Evolutionary conservation across 148 eudicot species (phyloP), one percentile per base, ranked within the genome.

Genomic region (Vaccinium macrocarpon): DNA sequence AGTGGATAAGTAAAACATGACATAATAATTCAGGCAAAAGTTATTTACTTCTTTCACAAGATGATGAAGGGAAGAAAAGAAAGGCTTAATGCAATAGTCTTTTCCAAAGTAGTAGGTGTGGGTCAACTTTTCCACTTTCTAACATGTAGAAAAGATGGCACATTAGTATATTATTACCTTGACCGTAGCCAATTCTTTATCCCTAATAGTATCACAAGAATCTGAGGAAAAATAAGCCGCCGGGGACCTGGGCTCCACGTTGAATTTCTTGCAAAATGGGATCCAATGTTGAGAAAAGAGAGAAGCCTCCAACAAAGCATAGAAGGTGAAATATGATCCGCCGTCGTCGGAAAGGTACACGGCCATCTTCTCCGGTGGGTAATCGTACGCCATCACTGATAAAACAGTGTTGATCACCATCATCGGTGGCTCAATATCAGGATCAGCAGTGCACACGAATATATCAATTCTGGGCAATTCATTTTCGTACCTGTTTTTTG

Each of bases 311-410:
- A 82, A 76, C 21, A 95, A 93, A 46, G 98, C 94, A 81, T 91
- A 92, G 82, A 90, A 95, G 32, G 97, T 91, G 19, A 94, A 84
- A 13, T 91, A 90, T 0, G 98, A 94, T 27, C 97, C 92, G n/a
- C 88, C 95, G 75, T 95, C 98, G 59, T 95, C 97, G 0, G 98
- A 95, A 16, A 95, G 87, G 85, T 92, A 94, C 12, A 95, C 84
- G n/a, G 88, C 78, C 0, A 94, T 92, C 73, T 92, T 91, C 23
- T 88, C 88, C 8, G 88, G 75, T 0, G 91, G 94, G 73, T 92
- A 92, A 32, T 92, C 92, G 11, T 92, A 92, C 1, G 94, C 92
- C 94, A 92, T 89, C 6, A 92, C 90, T 1, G 94, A 92, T 38
- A 92, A 38, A 6, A 91, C 93, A 0, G 94, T 92, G 89, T 90